Base-by-base conservation (phyloP, 345 rosid genomes). In the Geranium rotundifolium region DNA sequence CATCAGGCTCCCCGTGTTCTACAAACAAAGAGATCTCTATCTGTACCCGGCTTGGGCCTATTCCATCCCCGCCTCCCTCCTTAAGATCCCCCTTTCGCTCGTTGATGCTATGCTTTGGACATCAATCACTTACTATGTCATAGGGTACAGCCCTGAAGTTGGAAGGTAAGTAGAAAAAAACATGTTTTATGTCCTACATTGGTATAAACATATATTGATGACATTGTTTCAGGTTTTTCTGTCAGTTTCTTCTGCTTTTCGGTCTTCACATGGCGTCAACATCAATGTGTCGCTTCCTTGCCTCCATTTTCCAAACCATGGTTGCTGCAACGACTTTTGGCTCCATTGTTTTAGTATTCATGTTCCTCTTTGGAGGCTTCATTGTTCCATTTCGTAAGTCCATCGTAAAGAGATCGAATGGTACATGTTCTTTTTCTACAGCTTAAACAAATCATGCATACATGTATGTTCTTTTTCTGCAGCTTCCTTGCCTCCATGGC, bases 341-440 rank as follows among this genome's bases (percentile, higher is more conserved):
- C 10, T 29, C 63, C 19, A 56, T 82, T 54, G 27, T 58, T 39
- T 31, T 86, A 56, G 50, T 82, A 37, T 49, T 84, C 14, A 60
- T 82, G 67, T 70, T 84, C 71, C 17, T 77, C 27, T 78, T 82
- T 2, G 87, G 92, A 65, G 92, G 87, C 18, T 84, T 84, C 67
- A 74, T 86, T 60, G 55, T 84, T 52, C 77, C 82, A 18, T 66
- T 71, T 65, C 63, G 83, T 76, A 72, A 57, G 81, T 61, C 57
- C 23, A 1, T 29, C 27, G 27, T 23, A 23, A 23, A 23, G 27
- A 23, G 27, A 23, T 23, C 27, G 1, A 23, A 23, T 23, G 27
- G 27, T 23, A 23, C 27, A 23, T 23, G 27, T 23, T 23, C 27
- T 23, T 23, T 23, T 23, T 23, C 27, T 23, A 37, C 46, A 37